Evolutionary conservation across 163 green algal species (phyloP).

Genomic region (Prototheca stagnorum): DNA sequence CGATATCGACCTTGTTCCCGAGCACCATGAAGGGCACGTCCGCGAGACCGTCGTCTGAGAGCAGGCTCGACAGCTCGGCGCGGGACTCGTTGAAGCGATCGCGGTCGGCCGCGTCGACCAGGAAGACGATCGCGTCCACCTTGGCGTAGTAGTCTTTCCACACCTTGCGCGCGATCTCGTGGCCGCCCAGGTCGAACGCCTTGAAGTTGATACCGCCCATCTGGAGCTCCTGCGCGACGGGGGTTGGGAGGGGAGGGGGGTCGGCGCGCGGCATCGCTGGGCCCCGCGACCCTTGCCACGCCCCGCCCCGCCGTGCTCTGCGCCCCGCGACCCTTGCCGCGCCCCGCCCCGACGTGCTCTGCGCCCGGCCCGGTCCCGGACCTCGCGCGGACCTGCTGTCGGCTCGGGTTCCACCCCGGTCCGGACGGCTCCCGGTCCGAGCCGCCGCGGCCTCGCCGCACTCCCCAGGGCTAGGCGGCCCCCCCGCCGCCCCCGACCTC

Average conservation of each 20-base stretch:
- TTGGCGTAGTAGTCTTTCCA: conserved; percentile 99
- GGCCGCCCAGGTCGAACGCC: conserved; percentile 88
- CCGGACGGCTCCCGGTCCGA: too few species aligned
- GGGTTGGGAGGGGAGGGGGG: not conserved
- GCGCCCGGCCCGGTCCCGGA: too few species aligned
- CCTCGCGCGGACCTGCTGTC: too few species aligned
- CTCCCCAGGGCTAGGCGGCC: too few species aligned
- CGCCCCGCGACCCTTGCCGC: too few species aligned
- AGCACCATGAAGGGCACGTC: conserved; percentile 91
- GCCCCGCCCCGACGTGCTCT: too few species aligned
- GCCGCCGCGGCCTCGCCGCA: too few species aligned
- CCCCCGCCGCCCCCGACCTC: too few species aligned
- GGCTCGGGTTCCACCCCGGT: too few species aligned
- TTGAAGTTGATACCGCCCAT: conserved; percentile 99
- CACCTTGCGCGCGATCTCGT: conserved; percentile 93
- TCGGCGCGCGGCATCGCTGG: not conserved
- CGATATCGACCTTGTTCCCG: conserved; percentile 99
- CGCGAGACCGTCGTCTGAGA: conserved; percentile 82
- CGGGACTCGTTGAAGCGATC: conserved; percentile 84
- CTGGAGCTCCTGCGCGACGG: conserved; percentile 70
- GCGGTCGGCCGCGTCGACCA: conserved; percentile 88
- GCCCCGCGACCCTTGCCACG: too few species aligned
- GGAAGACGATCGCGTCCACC: conserved; percentile 97
- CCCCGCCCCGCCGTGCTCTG: too few species aligned
- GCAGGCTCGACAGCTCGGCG: conserved; percentile 77